Base-by-base conservation (phyloP, 2,329 filamentous ascomycete species). In the Phyllosticta capitalensis region DNA sequence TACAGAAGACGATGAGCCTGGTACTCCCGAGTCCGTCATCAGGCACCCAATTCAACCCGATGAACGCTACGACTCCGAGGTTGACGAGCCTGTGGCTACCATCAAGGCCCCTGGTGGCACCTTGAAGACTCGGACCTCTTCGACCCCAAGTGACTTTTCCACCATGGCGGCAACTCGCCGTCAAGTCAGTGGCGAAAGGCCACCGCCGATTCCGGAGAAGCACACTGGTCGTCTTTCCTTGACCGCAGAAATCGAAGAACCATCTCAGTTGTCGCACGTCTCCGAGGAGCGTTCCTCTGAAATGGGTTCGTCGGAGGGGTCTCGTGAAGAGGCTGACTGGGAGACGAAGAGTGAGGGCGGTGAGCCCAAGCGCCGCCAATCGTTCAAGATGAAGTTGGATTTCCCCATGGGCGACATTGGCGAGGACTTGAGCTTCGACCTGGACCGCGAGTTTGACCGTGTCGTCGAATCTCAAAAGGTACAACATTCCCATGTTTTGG, bases 391-490 rank as follows among this genome's bases (percentile, higher is more conserved):
- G 73, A 88, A 90, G 67, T 83, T 90, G 55, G 92, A 94, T 67
- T 81, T 96, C 63, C 90, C 90, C 7, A 77, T 95, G 65, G 85
- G 89, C 68, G 85, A 91, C 64, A 76, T 79, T 33, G 77, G 78
- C 54, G 79, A 83, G 53, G 90, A 92, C 68, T 81, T 94, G 59
- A 89, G 89, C 62, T 85, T 95, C 63, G 92, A 90, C 64, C 82
- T 97, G 52, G 90, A 95, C 68, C 84, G 89, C 67, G 94, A 96
- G 71, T 96, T 97, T 74, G 91, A 97, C 68, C 84, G 92, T 62
- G 89, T 97, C 59, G 95, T 97, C 67, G 91, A 96, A 77, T 83
- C 87, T 71, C 92, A 96, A 88, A 97, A 97, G 91, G 92, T 96
- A 81, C 78, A 79, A 76, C 83, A 65, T 63, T 28, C 30, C 22